Conservation (phyloP, 1,284 basidiomycete genomes). For the Marasmius tenuissimus region DNA sequence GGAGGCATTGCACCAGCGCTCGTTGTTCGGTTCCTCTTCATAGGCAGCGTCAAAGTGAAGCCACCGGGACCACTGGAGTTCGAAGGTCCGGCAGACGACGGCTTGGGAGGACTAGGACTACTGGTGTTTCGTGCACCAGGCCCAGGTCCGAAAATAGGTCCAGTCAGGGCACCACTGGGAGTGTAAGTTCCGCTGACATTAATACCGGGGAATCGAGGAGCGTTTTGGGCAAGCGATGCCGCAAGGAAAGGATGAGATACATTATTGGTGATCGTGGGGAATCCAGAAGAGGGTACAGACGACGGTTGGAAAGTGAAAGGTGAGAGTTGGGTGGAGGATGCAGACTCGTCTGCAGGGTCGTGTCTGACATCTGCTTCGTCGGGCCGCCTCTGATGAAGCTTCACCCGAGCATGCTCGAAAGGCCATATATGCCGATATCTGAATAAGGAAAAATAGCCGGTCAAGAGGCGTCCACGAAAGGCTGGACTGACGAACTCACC, state of each 20-base stretch:
- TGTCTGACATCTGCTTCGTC: background rate
- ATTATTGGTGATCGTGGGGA: background rate
- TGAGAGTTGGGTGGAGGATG: background rate
- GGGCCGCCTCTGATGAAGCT: conserved; percentile 36
- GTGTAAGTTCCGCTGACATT: background rate
- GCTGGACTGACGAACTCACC: conserved; percentile 44
- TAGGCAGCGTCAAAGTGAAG: background rate
- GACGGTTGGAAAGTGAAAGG: background rate
- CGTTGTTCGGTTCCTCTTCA: background rate
- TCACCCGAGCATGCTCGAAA: conserved; percentile 89
- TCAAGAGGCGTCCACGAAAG: conserved; percentile 3
- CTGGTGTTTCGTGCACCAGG: background rate
- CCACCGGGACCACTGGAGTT: background rate
- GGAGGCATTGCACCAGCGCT: background rate
- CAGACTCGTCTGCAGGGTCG: background rate
- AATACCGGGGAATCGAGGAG: background rate
- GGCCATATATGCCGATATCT: conserved; percentile 96
- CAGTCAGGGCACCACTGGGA: background rate
- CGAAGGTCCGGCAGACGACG: background rate
- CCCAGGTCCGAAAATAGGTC: background rate
- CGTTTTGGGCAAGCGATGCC: background rate
- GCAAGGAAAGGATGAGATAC: background rate
- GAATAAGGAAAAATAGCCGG: conserved; percentile 6
- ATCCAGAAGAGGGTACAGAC: background rate
- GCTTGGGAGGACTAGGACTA: background rate